phyloP scores from a whole-genome alignment of 2,329 filamentous ascomycete species.

The Penicillium sp. region DNA sequence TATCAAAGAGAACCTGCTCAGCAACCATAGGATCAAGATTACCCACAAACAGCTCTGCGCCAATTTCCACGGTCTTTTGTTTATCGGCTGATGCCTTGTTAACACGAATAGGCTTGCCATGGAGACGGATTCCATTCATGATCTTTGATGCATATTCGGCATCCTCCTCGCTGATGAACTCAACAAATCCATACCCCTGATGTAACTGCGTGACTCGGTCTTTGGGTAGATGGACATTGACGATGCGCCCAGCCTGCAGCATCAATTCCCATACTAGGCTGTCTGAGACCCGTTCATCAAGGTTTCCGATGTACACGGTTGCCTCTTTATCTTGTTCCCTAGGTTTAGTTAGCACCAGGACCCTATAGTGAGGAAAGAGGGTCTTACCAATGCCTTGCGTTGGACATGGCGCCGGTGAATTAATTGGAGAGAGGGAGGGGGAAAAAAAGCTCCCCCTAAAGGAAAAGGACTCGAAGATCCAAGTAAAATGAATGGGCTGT shows the following conservation, averaged over 20 bases:
- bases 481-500: neutral
- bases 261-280: constrained; percentile 95
- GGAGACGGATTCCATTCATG: constrained; percentile 93
- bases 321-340: constrained; percentile 98
- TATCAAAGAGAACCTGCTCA: constrained; percentile 94
- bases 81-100: constrained; percentile 95
- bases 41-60: constrained; percentile 94
- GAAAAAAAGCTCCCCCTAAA: neutral
- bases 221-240: constrained; percentile 97
- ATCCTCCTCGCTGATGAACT: constrained; percentile 92
- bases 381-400: constrained; percentile 72
- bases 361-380: neutral
- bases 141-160: constrained; percentile 95
- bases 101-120: constrained; percentile 90
- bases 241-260: constrained; percentile 94
- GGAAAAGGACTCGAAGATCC: too few species aligned
- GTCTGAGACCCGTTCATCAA: constrained; percentile 92
- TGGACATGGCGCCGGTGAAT: constrained; percentile 56
- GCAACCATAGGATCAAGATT: constrained; percentile 94
- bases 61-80: constrained; percentile 88
- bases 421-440: neutral
- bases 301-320: constrained; percentile 96
- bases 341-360: constrained; percentile 16
- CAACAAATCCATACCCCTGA: constrained; percentile 98
- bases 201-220: constrained; percentile 96